Percentiles rank a stretch among this genome's conserved stretches.
Conservation (phyloP, 441 rosid genomes). For the Lepidium campestre region DNA sequence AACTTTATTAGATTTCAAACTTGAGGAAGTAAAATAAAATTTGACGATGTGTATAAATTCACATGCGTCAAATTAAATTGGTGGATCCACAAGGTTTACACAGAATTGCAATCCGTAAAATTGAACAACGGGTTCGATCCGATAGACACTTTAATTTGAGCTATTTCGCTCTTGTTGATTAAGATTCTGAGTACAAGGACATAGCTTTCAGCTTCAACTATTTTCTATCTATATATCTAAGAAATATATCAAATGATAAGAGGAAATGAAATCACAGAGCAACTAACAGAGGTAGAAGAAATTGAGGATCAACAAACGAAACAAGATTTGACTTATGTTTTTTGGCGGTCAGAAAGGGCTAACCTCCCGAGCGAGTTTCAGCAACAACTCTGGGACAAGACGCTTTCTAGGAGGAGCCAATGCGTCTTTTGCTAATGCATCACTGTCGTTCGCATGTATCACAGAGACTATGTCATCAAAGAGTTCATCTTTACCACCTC, state of each 20-base stretch:
- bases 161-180: neutral
- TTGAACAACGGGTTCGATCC: neutral
- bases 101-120: neutral
- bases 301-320: neutral
- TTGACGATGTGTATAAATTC: neutral
- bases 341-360: constrained; percentile 64
- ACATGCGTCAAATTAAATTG: neutral
- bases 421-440: constrained; percentile 69
- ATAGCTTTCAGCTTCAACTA: neutral
- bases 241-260: neutral
- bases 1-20: constrained; percentile 2
- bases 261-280: neutral
- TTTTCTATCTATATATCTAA: constrained; percentile 3
- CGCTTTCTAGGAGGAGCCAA: constrained; percentile 71
- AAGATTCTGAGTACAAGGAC: neutral
- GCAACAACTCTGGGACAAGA: constrained; percentile 71
- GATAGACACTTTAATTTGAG: neutral
- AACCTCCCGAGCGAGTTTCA: constrained; percentile 58
- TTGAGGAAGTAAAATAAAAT: constrained; percentile 1
- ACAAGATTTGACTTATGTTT: neutral
- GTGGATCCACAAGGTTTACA: neutral
- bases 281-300: constrained; percentile 15
- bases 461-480: constrained; percentile 59
- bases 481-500: constrained; percentile 87
- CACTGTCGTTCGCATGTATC: constrained; percentile 61